Base-by-base conservation (phyloP, 768 basidiomycete species). In the Phaeotremella skinneri region DNA sequence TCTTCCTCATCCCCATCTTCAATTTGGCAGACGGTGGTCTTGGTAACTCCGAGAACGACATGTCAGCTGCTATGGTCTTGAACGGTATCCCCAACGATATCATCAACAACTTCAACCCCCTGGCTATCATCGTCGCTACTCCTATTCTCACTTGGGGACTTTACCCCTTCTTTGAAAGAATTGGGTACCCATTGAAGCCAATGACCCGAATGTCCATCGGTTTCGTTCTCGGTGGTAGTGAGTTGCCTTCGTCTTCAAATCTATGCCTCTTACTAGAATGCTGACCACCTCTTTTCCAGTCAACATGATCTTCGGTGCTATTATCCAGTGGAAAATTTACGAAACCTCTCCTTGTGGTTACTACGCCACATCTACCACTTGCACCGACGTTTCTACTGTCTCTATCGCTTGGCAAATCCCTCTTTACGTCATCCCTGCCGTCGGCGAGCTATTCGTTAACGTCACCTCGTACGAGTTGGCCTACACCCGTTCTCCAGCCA, bases 251-350 rank as follows among this genome's bases (percentile, higher is more conserved):
- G n/a, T n/a, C n/a, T n/a, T n/a, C n/a, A n/a, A n/a, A n/a, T n/a
- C n/a, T n/a, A n/a, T n/a, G n/a, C n/a, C n/a, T n/a, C 32, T 13
- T 14, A 25, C 13, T 16, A 49, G 13, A 49, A n/a, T n/a, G 27
- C 51, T 29, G 4, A 29, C 4, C 3, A 30, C 51, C 26, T 52
- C 31, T 5, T 37, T 16, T 6, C 2, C 13, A n/a, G 16, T 69
- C 39, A 52, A 49, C 27, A 71, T 68, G 64, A 55, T 74, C 52
- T 52, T 68, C 61, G 64, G 56, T 7, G 75, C 75, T n/a, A 63
- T 78, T 49, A 58, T 78, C 13, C 77, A 78, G 49, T 74, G 67
- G 71, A 53, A 58, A 30, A 69, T 78, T 27, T 76, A 76, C 61
- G 25, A 64, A 52, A 66, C 68, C 1, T 72, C 69, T 4, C 71